Base-by-base conservation (phyloP, 164 flowering plant genomes). In the Cinnamomum chago region DNA sequence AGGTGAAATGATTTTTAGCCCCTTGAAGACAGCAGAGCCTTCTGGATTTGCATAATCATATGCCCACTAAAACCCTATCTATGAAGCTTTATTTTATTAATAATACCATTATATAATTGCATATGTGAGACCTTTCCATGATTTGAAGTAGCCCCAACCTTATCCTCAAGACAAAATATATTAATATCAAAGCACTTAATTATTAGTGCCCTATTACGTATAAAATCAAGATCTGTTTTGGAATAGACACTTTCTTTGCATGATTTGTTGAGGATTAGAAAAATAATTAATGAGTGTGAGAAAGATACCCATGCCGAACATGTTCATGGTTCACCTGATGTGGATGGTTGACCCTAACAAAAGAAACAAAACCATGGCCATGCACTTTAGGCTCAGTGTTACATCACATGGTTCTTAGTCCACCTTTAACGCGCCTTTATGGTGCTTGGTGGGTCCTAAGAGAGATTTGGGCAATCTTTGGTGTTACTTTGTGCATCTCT, bases 301-400 rank as follows among this genome's bases (percentile, higher is more conserved):
- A 18, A 25, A 67, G 71, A 68, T 68, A 23, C 71, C 71, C 9
- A 9, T 33, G 22, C 70, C 9, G 33, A 28, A 67, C 70, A 67
- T 28, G 70, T 40, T 30, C 28, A 67, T 67, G 70, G 70, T 30
- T 27, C 70, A 67, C 47, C 58, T 68, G 55, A 68, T 47, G 71
- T 68, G 47, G 65, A 71, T 71, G 47, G 73, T 71, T 71, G 73
- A 71, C 73, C 65, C 50, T n/a, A 58, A n/a, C 27, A 68, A 20
- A 68, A 40, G 55, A 68, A 68, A 68, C 71, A 68, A 68, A 68
- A 47, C 50, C 24, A 68, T 47, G 58, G 18, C 24, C 71, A 47
- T 68, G 71, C 55, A 50, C 71, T 68, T 47, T 22, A n/a, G 28
- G 33, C 50, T 72, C 23, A 35, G 74, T 72, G 74, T 72, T 72